A percentile compares a stretch with the other conserved stretches of the same genome.
phyloP scores from a whole-genome alignment of 305 asterid species.

The Fraxinus dipetala region DNA sequence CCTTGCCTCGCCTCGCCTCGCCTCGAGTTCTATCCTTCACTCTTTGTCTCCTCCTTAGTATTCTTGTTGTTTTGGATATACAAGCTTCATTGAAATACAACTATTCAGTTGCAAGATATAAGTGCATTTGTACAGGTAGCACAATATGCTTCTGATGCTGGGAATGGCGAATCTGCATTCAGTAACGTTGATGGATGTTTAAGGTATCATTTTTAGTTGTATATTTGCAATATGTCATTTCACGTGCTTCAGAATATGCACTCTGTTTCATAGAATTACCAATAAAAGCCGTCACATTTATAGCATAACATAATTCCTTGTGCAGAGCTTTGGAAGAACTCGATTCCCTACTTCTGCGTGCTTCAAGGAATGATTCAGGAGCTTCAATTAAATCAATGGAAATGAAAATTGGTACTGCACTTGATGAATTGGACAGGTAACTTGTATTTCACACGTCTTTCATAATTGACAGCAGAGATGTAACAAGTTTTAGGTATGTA shows the following conservation, averaged over 20 bases:
- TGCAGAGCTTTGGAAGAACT: slow-evolving; percentile 89
- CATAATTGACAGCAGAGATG: not conserved
- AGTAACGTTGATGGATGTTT: slow-evolving; percentile 76
- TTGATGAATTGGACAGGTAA: slow-evolving; percentile 74
- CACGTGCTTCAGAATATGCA: not conserved
- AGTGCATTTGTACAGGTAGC: slow-evolving; percentile 58
- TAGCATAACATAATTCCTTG: not conserved
- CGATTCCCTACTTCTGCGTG: slow-evolving; percentile 77
- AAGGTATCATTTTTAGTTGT: slow-evolving; percentile 45
- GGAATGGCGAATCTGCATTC: slow-evolving; percentile 69
- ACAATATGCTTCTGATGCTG: slow-evolving; percentile 84
- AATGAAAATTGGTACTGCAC: slow-evolving; percentile 44
- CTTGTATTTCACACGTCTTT: not conserved
- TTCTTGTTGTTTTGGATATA: not conserved
- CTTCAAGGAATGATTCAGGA: slow-evolving; percentile 65
- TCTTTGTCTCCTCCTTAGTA: not conserved
- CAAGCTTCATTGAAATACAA: not conserved
- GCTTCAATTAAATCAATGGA: slow-evolving; percentile 66
- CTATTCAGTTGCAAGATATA: not conserved
- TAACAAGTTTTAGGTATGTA: not conserved
- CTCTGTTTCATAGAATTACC: not conserved
- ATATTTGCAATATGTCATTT: not conserved
- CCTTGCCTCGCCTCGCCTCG: not conserved
- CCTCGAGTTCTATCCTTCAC: not conserved
- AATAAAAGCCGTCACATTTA: not conserved